Base-by-base conservation (phyloP, 108 stramenopile species). In the Parietichytrium sp. region DNA sequence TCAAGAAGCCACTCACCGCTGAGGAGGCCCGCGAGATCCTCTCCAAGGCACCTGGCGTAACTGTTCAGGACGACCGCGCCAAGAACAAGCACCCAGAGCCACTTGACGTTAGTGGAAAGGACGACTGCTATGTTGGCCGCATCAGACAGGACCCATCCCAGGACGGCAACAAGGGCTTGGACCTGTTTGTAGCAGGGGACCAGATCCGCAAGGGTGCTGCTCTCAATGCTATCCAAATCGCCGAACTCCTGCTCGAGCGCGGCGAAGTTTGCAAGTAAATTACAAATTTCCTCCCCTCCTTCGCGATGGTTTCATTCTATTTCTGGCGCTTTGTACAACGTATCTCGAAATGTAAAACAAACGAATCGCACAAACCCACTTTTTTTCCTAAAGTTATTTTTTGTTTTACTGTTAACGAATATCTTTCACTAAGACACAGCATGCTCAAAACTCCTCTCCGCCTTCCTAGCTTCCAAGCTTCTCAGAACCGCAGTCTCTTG, bases 41-140 rank as follows among this genome's bases (percentile, higher is more conserved):
- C 20, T 36, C 47, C 33, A 45, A 50, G 15, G 52, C 55, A 7
- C 82, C 81, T 20, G 86, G 86, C 3, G 82, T 87, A 18, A 18
- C 54, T n/a, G 83, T 87, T 47, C 78, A 72, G 51, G 86, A 87
- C 48, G 86, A 87, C 49, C 54, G 51, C 38, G 79, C 12, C 20
- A 31, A 47, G 26, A 51, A 81, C 78, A 20, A 30, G 23, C 85
- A 52, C 54, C 84, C 86, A 25, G 51, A 84, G 86, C 86, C 86
- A 27, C 81, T 87, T 42, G 26, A 12, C 10, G 77, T 81, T 31
- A 48, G 82, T 50, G 48, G 48, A 29, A n/a, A 81, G 31, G 84
- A 84, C 26, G 84, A 87, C 48, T 77, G 84, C 7, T n/a, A 49
- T 3, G 86, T 87, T 0, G 84, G 84, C 8, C 54, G 84, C 47